Percentiles rank a stretch among this genome's conserved stretches.
Evolutionary conservation across 345 rosid genomes (phyloP).

Genomic region (Arabis alpina): DNA sequence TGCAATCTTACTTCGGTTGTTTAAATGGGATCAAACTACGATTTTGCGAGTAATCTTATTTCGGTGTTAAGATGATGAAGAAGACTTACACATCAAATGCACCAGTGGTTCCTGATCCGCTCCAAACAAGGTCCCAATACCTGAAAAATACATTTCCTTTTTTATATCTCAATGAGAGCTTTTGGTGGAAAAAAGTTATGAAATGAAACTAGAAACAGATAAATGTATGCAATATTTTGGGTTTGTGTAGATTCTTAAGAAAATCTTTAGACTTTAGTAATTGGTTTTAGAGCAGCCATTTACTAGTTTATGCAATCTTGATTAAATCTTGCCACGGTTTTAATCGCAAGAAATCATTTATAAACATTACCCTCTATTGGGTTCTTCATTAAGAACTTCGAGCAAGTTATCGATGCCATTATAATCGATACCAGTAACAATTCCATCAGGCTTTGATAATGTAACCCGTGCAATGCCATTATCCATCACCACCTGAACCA

Average conservation of each 20-base stretch:
- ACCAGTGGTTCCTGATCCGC: constrained; percentile 44
- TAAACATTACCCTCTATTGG: constrained; percentile 71
- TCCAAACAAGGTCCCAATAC: constrained; percentile 75
- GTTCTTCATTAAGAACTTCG: constrained; percentile 78
- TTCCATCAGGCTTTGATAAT: constrained; percentile 77
- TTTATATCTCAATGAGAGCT: background rate
- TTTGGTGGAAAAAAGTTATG: background rate
- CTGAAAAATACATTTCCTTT: constrained; percentile 39
- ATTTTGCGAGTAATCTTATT: background rate
- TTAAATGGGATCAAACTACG: background rate
- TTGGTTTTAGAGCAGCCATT: background rate
- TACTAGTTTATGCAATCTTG: background rate
- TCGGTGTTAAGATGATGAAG: background rate
- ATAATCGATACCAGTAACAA: constrained; percentile 69
- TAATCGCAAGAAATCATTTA: background rate
- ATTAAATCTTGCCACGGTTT: background rate
- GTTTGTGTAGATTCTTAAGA: background rate
- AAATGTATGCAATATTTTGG: constrained; percentile 17
- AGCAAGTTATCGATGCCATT: constrained; percentile 82
- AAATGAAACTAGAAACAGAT: constrained; percentile 1
- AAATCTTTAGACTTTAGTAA: background rate
- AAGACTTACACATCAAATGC: constrained; percentile 71
- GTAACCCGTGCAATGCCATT: constrained; percentile 77
- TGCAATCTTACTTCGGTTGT: background rate
- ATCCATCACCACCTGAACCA: constrained; percentile 75